Conservation (phyloP, 768 basidiomycete species). For the Boletus vermiculosoides region DNA sequence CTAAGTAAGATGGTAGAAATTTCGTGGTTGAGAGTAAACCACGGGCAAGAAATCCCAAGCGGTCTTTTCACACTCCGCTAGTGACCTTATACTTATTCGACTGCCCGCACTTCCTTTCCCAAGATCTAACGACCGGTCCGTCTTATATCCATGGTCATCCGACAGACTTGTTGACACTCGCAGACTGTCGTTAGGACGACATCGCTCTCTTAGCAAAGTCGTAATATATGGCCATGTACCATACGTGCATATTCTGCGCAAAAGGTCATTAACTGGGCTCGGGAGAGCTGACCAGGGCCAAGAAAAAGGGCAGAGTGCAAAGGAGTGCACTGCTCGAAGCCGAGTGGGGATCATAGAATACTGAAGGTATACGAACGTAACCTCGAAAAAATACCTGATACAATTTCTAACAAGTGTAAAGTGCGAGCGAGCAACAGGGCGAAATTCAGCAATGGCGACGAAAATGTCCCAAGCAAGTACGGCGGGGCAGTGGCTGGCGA, state of each 20-base stretch:
- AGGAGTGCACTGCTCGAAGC: slow-evolving; percentile 12
- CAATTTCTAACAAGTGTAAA: slow-evolving; percentile 24
- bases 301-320: slow-evolving; percentile 13
- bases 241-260: slow-evolving; percentile 11
- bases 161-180: too few relatives aligned
- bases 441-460: slow-evolving; percentile 6
- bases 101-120: slow-evolving; percentile 20
- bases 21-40: slow-evolving; percentile 32
- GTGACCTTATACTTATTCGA: slow-evolving; percentile 3
- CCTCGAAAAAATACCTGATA: slow-evolving; percentile 21
- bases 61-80: slow-evolving; percentile 36
- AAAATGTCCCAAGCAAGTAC: slow-evolving; percentile 1
- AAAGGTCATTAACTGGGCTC: slow-evolving; percentile 21
- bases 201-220: slow-evolving; percentile 1
- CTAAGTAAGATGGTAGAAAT: slow-evolving; percentile 39
- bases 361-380: slow-evolving; percentile 23
- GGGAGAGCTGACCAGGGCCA: slow-evolving; percentile 3
- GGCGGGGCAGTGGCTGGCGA: background rate
- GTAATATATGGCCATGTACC: slow-evolving; percentile 16
- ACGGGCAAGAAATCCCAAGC: slow-evolving; percentile 26
- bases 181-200: background rate
- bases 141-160: background rate
- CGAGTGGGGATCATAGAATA: slow-evolving; percentile 29
- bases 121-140: slow-evolving; percentile 15
- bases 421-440: slow-evolving; percentile 7